These are phyloP conservation scores for Fusarium sublunatum DNA, from an alignment of 2,329 filamentous ascomycete species.

Conservation along the genomic window DNA sequence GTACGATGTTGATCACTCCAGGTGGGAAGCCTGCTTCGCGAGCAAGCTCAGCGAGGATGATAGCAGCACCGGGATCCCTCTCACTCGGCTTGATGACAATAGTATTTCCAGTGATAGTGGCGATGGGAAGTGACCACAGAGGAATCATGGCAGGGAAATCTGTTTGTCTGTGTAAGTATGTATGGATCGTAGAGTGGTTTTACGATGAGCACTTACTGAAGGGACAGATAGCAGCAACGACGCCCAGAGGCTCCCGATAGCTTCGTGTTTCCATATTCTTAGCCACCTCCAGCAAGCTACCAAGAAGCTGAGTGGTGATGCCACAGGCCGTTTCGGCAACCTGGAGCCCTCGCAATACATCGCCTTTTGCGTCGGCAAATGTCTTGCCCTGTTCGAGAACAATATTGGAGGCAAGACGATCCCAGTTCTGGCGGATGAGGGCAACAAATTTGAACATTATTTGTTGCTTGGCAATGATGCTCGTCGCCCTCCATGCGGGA, in stretches of 20 bases:
- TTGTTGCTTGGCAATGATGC: slow-evolving; percentile 74
- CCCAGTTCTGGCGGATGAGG: slow-evolving; percentile 79
- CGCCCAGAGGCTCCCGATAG: slow-evolving; percentile 78
- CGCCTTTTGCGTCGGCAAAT: slow-evolving; percentile 77
- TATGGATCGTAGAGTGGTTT: too few relatives aligned
- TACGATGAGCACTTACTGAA: slow-evolving; percentile 47
- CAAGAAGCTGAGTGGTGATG: slow-evolving; percentile 77
- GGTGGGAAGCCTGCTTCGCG: slow-evolving; percentile 79
- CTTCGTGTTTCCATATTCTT: slow-evolving; percentile 84
- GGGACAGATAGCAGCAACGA: slow-evolving; percentile 80
- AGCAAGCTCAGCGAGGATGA: slow-evolving; percentile 80
- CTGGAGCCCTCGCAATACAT: slow-evolving; percentile 79
- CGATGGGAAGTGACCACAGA: slow-evolving; percentile 82
- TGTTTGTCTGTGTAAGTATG: slow-evolving; percentile 47
- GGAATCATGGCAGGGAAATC: slow-evolving; percentile 90
- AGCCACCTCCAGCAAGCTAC: slow-evolving; percentile 78
- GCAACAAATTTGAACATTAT: slow-evolving; percentile 81
- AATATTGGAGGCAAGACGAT: slow-evolving; percentile 78
- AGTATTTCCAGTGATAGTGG: slow-evolving; percentile 80
- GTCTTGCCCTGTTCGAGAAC: slow-evolving; percentile 84
- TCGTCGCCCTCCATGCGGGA: slow-evolving; percentile 72
- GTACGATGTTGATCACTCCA: slow-evolving; percentile 80
- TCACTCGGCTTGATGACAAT: slow-evolving; percentile 82
- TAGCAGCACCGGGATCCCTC: slow-evolving; percentile 78
- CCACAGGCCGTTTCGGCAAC: slow-evolving; percentile 80